Percentiles rank a stretch among this genome's conserved stretches.
Conservation (phyloP, 148 eudicot species). For the Limonium bicolor region DNA sequence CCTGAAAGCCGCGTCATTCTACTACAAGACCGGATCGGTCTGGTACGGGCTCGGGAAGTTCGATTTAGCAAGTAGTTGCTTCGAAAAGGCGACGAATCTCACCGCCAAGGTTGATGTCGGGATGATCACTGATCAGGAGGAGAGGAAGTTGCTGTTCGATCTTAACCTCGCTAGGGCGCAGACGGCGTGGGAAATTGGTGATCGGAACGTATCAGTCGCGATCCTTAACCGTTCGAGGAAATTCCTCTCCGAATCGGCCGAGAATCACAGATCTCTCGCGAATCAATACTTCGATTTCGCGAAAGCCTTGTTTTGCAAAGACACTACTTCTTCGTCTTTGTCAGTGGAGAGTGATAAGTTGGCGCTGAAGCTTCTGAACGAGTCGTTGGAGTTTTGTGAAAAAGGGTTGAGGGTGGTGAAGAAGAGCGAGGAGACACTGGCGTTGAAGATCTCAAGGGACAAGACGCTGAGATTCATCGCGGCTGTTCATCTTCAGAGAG, state of each 20-base stretch:
- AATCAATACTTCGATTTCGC: constrained; percentile 63
- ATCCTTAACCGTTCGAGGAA: constrained; percentile 64
- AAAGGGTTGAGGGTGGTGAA: constrained; percentile 58
- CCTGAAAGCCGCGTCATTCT: constrained; percentile 62
- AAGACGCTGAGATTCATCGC: constrained; percentile 78
- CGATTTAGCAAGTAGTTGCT: constrained; percentile 54
- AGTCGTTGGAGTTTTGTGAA: constrained; percentile 74
- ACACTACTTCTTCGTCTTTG: constrained; percentile 20
- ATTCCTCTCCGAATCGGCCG: constrained; percentile 35
- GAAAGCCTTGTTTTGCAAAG: constrained; percentile 28
- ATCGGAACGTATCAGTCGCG: constrained; percentile 45
- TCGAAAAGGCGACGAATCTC: constrained; percentile 74
- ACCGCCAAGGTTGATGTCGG: constrained; percentile 29
- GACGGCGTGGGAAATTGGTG: constrained; percentile 73
- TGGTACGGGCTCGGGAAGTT: constrained; percentile 57
- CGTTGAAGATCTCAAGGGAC: constrained; percentile 36
- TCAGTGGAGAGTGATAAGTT: no score
- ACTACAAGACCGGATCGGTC: constrained; percentile 57
- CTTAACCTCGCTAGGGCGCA: constrained; percentile 62
- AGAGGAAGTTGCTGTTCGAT: constrained; percentile 56
- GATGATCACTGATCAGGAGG: constrained; percentile 39
- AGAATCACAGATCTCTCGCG: constrained; percentile 38
- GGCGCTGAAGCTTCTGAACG: constrained; percentile 74
- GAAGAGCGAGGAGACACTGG: constrained; percentile 43
- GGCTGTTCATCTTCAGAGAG: constrained; percentile 72